Percentiles rank a stretch among this genome's conserved stretches.
Conservation (phyloP, 1,139 yeast species). For the Pneumocystis sp. region DNA sequence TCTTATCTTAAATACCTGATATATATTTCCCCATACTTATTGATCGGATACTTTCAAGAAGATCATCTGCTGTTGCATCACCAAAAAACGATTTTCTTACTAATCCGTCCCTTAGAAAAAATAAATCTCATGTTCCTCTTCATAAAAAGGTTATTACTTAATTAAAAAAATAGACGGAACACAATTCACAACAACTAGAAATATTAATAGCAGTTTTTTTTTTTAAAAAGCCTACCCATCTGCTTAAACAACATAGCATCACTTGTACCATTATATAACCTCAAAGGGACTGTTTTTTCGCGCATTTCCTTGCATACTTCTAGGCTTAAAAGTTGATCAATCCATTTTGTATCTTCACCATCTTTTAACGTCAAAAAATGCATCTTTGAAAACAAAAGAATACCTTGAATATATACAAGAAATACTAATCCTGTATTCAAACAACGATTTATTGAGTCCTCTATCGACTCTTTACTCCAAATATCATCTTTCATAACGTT, state of each 20-base stretch:
- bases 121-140: neutral
- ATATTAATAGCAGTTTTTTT: neutral
- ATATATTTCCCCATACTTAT: neutral
- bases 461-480: neutral
- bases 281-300: neutral
- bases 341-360: neutral
- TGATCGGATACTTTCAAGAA: neutral
- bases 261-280: neutral
- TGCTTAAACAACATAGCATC: neutral
- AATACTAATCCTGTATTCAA: neutral
- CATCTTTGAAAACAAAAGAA: neutral
- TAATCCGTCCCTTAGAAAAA: neutral
- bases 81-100: neutral
- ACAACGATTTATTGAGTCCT: neutral
- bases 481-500: neutral
- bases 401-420: neutral
- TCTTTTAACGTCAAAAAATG: neutral
- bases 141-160: neutral
- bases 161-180: neutral
- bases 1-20: neutral
- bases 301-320: neutral
- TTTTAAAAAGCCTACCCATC: neutral
- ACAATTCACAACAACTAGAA: neutral
- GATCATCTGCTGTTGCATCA: neutral
- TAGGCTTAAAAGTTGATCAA: neutral